These are phyloP conservation scores for Candida yuanshanica DNA, from an alignment of 805 yeast species.

Conservation along the genomic window DNA sequence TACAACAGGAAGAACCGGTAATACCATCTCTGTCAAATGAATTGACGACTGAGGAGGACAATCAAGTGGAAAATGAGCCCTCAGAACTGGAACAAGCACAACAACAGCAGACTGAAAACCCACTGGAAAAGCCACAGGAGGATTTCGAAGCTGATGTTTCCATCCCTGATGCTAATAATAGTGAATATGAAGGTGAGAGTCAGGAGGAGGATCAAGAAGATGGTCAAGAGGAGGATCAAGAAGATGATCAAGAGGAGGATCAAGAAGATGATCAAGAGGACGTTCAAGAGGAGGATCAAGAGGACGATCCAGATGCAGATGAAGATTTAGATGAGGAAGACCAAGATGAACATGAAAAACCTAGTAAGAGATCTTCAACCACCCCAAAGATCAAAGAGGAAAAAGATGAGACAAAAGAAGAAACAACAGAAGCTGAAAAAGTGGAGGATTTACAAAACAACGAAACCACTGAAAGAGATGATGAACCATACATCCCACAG, in stretches of 20 bases:
- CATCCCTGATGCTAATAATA: conserved; percentile 9
- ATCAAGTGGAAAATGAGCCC: no score
- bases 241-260: conserved; percentile 7
- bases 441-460: conserved; percentile 4
- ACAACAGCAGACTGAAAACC: background rate
- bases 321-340: conserved; percentile 7
- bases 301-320: conserved; percentile 6
- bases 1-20: no score
- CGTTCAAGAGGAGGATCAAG: conserved; percentile 10
- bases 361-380: conserved; percentile 6
- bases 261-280: conserved; percentile 6
- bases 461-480: conserved; percentile 9
- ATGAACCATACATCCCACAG: conserved; percentile 39
- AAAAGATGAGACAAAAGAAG: conserved; percentile 7
- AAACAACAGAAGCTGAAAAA: background rate
- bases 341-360: conserved; percentile 10
- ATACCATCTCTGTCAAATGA: no score
- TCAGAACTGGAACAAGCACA: background rate
- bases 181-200: conserved; percentile 9
- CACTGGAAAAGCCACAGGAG: background rate
- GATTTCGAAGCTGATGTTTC: conserved; percentile 12
- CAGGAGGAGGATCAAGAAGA: conserved; percentile 6
- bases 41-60: no score
- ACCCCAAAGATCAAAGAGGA: conserved; percentile 16
- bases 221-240: conserved; percentile 8